Percentiles rank a stretch among this genome's conserved stretches.
These are phyloP conservation scores for Breviolum minutum DNA, from an alignment of 73 alveolate genomes.

Conservation along the genomic window DNA sequence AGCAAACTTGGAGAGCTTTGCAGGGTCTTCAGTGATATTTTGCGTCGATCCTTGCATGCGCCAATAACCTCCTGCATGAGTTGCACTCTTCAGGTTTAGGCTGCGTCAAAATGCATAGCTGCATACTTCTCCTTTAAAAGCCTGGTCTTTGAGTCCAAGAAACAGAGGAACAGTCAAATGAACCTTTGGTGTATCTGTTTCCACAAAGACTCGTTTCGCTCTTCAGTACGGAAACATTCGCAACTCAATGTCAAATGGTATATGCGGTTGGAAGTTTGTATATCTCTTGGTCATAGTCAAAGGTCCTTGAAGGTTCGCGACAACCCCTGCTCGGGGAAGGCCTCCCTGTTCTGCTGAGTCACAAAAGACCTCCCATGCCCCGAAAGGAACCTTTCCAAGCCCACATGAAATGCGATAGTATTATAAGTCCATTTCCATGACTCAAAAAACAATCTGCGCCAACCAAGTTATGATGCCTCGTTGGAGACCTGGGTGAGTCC, in stretches of 20 bases:
- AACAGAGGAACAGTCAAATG: neutral
- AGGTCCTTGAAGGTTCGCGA: constrained; percentile 32
- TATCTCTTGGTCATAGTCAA: too few relatives aligned
- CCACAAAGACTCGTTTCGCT: too few relatives aligned
- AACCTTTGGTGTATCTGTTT: neutral
- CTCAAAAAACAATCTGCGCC: neutral
- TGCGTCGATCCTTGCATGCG: neutral
- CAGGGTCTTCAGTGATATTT: constrained; percentile 6
- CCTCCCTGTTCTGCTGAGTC: constrained; percentile 23
- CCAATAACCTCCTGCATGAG: constrained; percentile 1
- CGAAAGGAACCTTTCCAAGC: neutral
- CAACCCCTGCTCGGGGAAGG: constrained; percentile 30
- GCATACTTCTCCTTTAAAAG: too few relatives aligned
- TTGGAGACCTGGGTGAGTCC: constrained; percentile 32
- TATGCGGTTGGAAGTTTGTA: too few relatives aligned
- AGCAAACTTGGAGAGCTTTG: constrained; percentile 18
- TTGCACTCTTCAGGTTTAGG: neutral
- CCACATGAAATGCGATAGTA: neutral
- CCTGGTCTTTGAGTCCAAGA: neutral
- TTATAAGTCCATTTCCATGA: neutral
- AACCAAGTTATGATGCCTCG: neutral
- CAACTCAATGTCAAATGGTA: too few relatives aligned
- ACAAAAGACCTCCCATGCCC: constrained; percentile 24
- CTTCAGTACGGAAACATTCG: too few relatives aligned
- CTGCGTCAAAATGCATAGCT: neutral